phyloP scores from a whole-genome alignment of 1,284 basidiomycete genomes.

The Schizopora paradoxa region DNA sequence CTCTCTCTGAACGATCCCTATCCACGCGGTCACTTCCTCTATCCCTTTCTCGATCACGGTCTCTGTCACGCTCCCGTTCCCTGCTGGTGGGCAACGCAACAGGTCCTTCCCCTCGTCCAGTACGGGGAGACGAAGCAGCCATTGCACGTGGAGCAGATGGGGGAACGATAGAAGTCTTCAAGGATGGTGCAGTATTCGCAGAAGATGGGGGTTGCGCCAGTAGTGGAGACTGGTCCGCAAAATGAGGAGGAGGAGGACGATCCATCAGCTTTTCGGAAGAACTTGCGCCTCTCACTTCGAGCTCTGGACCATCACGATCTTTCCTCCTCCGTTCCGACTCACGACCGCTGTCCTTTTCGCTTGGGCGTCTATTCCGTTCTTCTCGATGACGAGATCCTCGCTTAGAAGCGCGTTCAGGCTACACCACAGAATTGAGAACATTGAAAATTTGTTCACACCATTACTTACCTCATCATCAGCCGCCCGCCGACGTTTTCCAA shows the following conservation, averaged over 20 bases:
- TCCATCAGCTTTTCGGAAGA: too few species aligned
- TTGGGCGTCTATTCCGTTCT: slow-evolving; percentile 56
- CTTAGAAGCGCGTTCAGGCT: slow-evolving; percentile 68
- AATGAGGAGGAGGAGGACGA: too few species aligned
- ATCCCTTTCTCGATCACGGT: slow-evolving; percentile 19
- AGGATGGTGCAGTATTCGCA: background rate
- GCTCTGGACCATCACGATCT: slow-evolving; percentile 51
- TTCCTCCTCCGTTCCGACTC: slow-evolving; percentile 59
- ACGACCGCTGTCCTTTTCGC: slow-evolving; percentile 60
- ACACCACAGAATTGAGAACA: slow-evolving; percentile 12
- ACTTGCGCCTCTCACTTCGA: too few species aligned
- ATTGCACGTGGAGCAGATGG: slow-evolving; percentile 72
- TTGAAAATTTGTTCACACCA: too few species aligned
- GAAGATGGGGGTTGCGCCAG: too few species aligned
- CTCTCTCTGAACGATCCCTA: slow-evolving; percentile 7
- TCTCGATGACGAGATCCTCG: slow-evolving; percentile 71
- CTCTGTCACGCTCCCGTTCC: slow-evolving; percentile 32
- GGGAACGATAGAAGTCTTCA: slow-evolving; percentile 21
- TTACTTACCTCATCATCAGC: slow-evolving; percentile 68
- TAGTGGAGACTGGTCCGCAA: too few species aligned
- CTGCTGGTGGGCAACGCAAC: slow-evolving; percentile 34
- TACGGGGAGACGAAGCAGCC: slow-evolving; percentile 26
- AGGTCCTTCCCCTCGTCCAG: slow-evolving; percentile 22
- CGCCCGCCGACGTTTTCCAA: slow-evolving; percentile 63
- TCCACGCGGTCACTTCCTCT: slow-evolving; percentile 6